Conservation (phyloP, 2,329 filamentous ascomycete genomes). For the Fusarium euwallaceae region DNA sequence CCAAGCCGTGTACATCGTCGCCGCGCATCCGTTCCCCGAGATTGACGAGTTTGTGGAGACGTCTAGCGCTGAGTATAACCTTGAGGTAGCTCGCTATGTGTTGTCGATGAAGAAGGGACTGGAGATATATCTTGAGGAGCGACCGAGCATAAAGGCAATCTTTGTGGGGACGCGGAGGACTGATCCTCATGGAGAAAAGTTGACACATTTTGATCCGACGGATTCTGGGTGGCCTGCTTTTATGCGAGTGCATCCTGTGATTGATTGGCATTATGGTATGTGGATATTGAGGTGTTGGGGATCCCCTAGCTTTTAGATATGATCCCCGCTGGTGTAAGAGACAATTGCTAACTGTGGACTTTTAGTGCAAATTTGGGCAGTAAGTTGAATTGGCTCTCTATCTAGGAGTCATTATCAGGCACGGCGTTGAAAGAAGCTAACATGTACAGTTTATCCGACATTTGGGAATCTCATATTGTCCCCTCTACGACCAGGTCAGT, state of each 20-base stretch:
- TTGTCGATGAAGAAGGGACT: conserved; percentile 87
- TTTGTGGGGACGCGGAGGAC: conserved; percentile 81
- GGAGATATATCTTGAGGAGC: conserved; percentile 77
- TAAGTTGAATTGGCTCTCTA: conserved; percentile 61
- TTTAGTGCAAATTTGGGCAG: conserved; percentile 86
- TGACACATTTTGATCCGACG: conserved; percentile 88
- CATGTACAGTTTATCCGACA: conserved; percentile 78
- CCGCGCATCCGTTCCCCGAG: conserved; percentile 84
- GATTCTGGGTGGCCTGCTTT: conserved; percentile 92
- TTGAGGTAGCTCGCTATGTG: conserved; percentile 81
- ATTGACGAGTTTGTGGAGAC: conserved; percentile 85
- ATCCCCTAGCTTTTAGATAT: not conserved
- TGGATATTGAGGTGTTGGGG: not conserved
- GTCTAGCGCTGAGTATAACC: conserved; percentile 77
- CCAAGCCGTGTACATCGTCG: conserved; percentile 90
- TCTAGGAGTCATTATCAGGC: not conserved
- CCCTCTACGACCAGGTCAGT: conserved; percentile 77
- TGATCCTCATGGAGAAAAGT: conserved; percentile 85
- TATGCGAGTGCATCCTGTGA: conserved; percentile 93
- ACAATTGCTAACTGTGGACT: not conserved
- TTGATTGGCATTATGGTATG: conserved; percentile 86
- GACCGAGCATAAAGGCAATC: conserved; percentile 72
- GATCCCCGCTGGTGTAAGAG: not conserved
- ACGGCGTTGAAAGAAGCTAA: conserved; percentile 21
- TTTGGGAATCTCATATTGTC: conserved; percentile 85